Conservation (phyloP, 257 asterid species). For the Anisodus acutangulus region DNA sequence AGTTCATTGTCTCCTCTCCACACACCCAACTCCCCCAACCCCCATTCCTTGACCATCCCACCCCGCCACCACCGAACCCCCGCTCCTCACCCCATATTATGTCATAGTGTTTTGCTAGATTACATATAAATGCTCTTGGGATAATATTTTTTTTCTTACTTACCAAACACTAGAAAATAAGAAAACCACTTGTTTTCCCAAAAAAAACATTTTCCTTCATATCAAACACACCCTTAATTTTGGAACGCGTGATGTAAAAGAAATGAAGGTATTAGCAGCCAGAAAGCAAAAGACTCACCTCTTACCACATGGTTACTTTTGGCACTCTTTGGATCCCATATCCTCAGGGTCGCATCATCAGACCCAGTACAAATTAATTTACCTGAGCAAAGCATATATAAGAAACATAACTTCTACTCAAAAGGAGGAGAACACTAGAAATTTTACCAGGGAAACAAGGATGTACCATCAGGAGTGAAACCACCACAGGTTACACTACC, state of each 20-base stretch:
- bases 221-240: not conserved
- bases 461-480: constrained; percentile 93
- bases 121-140: too few species aligned
- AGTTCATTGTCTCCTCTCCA: too few species aligned
- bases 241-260: not conserved
- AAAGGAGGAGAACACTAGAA: constrained; percentile 1
- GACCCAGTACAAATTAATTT: constrained; percentile 81
- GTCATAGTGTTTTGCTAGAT: too few species aligned
- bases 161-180: too few species aligned
- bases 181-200: too few species aligned
- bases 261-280: not conserved
- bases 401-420: constrained; percentile 18
- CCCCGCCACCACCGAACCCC: too few species aligned
- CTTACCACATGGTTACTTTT: constrained; percentile 69
- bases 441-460: constrained; percentile 24
- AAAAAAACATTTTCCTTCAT: too few species aligned
- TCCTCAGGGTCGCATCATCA: constrained; percentile 87
- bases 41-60: too few species aligned
- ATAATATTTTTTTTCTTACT: too few species aligned
- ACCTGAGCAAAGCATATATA: constrained; percentile 49
- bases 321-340: constrained; percentile 78
- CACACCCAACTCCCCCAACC: too few species aligned
- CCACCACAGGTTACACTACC: constrained; percentile 83
- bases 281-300: constrained; percentile 50
- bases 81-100: too few species aligned